Evolutionary conservation across 176 grass and related monocot genomes (phyloP), one percentile per base, ranked within the genome.

Genomic region (Poa annua): DNA sequence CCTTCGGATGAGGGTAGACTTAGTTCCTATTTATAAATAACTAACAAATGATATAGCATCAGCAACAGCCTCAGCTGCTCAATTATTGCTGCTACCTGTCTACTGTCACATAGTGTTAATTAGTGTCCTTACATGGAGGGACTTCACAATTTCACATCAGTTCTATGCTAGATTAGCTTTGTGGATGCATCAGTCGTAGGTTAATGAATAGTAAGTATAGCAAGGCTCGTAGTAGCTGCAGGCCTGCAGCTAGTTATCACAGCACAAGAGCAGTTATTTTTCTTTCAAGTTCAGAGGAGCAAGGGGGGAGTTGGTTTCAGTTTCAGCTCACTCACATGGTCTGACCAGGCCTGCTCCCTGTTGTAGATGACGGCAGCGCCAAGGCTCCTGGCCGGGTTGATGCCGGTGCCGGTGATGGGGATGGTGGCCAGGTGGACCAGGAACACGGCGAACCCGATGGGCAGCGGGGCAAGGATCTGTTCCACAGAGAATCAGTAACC

Each of bases 341-440:
- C 92, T 83, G 86, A 66, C 94, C 94, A 97, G 57, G 88, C 80
- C 21, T 89, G 77, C 29, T 44, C 22, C 80, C 54, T 86, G 88
- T 97, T 92, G 92, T 89, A 97, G 84, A 97, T 92, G 77, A 94
- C 42, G 88, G 92, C 90, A 57, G 94, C 90, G 77, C 90, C 92
- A 49, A 97, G 92, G 84, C 95, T 97, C 80, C 95, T 81, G 0
- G 95, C 95, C 12, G 95, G 95, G 88, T 97, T 97, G 92, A 97
- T 97, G 74, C 95, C 95, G 26, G 95, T 97, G 78, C 95, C 95
- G 50, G 95, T 97, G 90, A 97, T 97, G 81, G 95, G 95, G 80
- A 97, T 97, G 76, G 95, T 97, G 62, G 95, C 95, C 84, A 97
- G 79, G 81, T 97, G 95, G 35, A 97, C 95, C 56, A 97, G 80